These are phyloP conservation scores for Beauveria australis DNA, from an alignment of 2,329 filamentous ascomycete species.

Conservation along the genomic window DNA sequence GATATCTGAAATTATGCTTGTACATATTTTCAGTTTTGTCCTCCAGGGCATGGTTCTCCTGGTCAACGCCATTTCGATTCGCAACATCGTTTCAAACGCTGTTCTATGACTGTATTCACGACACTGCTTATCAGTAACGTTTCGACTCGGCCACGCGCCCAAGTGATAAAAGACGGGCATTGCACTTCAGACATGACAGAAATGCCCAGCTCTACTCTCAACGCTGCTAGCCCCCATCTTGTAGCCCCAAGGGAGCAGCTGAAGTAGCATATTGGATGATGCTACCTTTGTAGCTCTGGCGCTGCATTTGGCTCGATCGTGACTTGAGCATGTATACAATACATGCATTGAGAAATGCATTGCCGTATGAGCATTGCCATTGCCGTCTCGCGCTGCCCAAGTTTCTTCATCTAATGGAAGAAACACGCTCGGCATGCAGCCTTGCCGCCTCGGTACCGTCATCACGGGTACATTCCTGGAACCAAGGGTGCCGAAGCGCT, in stretches of 20 bases:
- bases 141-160: too few species aligned
- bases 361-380: not conserved
- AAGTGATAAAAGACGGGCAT: too few species aligned
- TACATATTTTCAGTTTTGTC: not conserved
- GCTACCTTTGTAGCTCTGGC: not conserved
- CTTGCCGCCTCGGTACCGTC: constrained; percentile 11
- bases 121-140: too few species aligned
- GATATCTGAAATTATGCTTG: not conserved
- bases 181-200: too few species aligned
- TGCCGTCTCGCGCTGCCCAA: not conserved
- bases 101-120: too few species aligned
- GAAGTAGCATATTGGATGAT: too few species aligned
- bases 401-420: not conserved
- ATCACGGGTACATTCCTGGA: constrained; percentile 41
- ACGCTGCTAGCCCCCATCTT: too few species aligned
- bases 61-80: too few species aligned
- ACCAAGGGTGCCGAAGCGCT: constrained; percentile 53
- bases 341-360: not conserved
- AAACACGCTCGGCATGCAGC: constrained; percentile 1
- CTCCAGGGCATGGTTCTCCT: too few species aligned
- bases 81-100: too few species aligned
- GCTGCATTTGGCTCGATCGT: not conserved
- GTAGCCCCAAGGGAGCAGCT: not conserved
- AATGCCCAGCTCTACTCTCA: too few species aligned
- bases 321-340: not conserved